These are phyloP conservation scores for Vigna trinervia DNA, from an alignment of 306 rosid species.

Conservation along the genomic window DNA sequence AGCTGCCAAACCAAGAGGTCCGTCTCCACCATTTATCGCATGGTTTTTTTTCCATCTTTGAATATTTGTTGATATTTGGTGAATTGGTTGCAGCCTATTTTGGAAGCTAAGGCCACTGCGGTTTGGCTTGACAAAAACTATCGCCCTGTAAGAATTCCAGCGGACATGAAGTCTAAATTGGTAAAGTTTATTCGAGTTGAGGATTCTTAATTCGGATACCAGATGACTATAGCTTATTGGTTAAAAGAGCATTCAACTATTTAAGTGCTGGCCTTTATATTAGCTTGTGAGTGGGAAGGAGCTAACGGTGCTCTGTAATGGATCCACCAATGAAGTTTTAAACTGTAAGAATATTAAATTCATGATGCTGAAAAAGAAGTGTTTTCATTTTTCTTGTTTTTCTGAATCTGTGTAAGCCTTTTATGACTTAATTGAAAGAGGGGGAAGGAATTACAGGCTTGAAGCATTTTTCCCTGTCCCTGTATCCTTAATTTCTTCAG, in stretches of 20 bases:
- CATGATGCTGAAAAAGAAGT: not conserved
- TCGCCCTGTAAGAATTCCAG: constrained; percentile 78
- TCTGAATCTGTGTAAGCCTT: not conserved
- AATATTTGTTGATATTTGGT: constrained; percentile 36
- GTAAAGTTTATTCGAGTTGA: constrained; percentile 55
- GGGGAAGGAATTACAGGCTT: not conserved
- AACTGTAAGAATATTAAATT: not conserved
- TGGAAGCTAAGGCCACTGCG: constrained; percentile 84
- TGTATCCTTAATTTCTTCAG: constrained; percentile 23
- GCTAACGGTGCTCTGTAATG: not conserved
- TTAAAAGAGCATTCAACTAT: not conserved
- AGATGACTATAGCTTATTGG: constrained; percentile 18
- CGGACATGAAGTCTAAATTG: constrained; percentile 69
- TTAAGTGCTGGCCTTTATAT: constrained; percentile 24
- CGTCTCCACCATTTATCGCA: constrained; percentile 2
- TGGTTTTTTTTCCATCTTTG: not conserved
- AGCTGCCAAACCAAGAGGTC: constrained; percentile 89
- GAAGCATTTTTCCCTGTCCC: not conserved
- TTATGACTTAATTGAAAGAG: not conserved
- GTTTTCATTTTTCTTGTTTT: not conserved
- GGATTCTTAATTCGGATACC: constrained; percentile 48
- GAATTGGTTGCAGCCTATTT: constrained; percentile 63
- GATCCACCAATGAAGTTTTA: not conserved
- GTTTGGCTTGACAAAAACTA: constrained; percentile 87
- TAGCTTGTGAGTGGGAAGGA: constrained; percentile 10